phyloP scores from a whole-genome alignment of 2,329 filamentous ascomycete species.

The Neonectria magnoliae region DNA sequence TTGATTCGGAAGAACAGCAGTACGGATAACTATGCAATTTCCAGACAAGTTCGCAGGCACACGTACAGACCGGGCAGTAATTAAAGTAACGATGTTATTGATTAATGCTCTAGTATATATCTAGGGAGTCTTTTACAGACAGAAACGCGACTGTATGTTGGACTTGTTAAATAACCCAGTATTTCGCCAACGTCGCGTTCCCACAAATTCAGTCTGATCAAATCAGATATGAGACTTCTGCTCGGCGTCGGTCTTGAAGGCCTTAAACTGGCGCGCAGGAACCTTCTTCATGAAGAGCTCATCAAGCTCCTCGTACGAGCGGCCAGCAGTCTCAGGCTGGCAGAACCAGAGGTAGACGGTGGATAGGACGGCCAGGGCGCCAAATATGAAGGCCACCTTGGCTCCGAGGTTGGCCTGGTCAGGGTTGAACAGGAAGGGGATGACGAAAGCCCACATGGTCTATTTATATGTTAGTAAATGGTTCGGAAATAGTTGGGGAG shows the following conservation, averaged over 20 bases:
- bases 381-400: constrained; percentile 45
- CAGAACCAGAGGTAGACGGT: constrained; percentile 48
- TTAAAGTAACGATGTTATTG: constrained; percentile 11
- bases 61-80: background rate
- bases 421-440: constrained; percentile 36
- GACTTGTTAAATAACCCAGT: background rate
- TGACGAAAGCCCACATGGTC: constrained; percentile 35
- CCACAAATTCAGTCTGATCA: background rate
- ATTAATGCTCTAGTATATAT: constrained; percentile 13
- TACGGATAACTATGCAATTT: too few species aligned
- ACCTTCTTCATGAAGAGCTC: constrained; percentile 42
- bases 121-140: background rate
- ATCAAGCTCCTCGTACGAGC: constrained; percentile 42
- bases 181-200: background rate
- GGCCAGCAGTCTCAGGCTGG: constrained; percentile 48
- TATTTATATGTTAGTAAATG: constrained; percentile 1
- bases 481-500: background rate
- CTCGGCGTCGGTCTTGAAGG: constrained; percentile 30
- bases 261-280: constrained; percentile 40
- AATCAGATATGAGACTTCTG: constrained; percentile 5
- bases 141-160: background rate
- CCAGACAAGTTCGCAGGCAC: background rate
- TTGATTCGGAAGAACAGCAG: too few species aligned
- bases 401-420: constrained; percentile 36
- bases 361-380: constrained; percentile 44